Evolutionary conservation across 106 monocot genomes (phyloP), one percentile per base, ranked within the genome.

Genomic region (Dendrobium huoshanense): DNA sequence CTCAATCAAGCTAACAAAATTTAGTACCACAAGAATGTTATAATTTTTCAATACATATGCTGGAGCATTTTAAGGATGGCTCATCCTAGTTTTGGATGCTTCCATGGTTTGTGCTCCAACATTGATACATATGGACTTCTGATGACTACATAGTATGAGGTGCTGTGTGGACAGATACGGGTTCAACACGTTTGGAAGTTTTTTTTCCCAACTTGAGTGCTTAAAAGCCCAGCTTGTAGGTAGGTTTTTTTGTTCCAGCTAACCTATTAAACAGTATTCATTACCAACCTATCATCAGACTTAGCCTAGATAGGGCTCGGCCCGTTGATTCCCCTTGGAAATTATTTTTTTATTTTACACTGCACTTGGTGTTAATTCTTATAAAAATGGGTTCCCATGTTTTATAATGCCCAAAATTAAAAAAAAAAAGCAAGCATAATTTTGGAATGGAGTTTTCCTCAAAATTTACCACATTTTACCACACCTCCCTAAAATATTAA

Each of bases 81-180:
- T 87, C 79, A 81, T 90, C 79, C 89, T 84, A 86, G 56, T 75
- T 86, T 83, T 91, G 87, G 89, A 84, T 87, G 81, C 73, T 85
- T 78, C 85, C 87, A 82, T 84, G 75, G 86, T 91, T 84, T 79
- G 9, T 85, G 78, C 91, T 94, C 91, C 94, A 83, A 94, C 25
- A 91, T 83, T 43, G 74, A 92, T 77, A 9, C 27, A 75, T 84
- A 24, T 51, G 80, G 89, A 70, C 88, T 91, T 94, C 86, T 88
- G 94, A 80, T 94, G 94, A 91, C 88, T 85, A 75, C 88, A 89
- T 82, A 88, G 61, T 82, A 74, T 22, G 43, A 94, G 91, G 17
- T 82, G 86, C 72, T 89, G 77, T 88, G 89, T 88, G 89, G 94
- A 91, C 94, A 91, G 94, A 94, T 91, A 90, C 89, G 94, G 94